phyloP scores from a whole-genome alignment of 306 rosid species.

The Corylus americana region DNA sequence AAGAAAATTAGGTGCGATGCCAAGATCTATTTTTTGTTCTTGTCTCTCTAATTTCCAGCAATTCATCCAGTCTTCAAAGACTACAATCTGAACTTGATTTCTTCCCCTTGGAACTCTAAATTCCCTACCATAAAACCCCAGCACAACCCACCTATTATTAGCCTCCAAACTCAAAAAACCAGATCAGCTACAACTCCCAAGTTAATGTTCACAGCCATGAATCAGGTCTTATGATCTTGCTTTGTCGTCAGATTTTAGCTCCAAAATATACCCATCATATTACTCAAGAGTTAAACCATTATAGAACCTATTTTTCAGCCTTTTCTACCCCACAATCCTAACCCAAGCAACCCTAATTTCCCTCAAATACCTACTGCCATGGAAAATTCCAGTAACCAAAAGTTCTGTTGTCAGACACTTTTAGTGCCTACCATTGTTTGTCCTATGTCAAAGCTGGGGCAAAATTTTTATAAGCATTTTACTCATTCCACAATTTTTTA shows the following conservation, averaged over 20 bases:
- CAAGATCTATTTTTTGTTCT: background rate
- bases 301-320: background rate
- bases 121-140: background rate
- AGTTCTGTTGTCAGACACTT: background rate
- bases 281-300: background rate
- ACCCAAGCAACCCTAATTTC: background rate
- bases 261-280: background rate
- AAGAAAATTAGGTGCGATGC: background rate
- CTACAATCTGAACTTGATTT: background rate
- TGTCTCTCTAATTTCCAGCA: background rate
- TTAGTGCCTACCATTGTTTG: background rate
- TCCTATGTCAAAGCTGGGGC: background rate
- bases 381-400: background rate
- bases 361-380: background rate
- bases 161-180: background rate
- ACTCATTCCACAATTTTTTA: background rate
- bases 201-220: background rate
- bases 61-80: background rate
- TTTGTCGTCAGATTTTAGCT: background rate
- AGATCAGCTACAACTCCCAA: background rate
- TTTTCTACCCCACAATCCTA: background rate
- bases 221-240: background rate
- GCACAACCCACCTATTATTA: background rate
- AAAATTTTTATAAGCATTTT: constrained; percentile 24
- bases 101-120: background rate